Percentiles rank a stretch among this genome's conserved stretches.
phyloP scores from a whole-genome alignment of 371 early-diverging fungal species.

The Parasitella parasitica region DNA sequence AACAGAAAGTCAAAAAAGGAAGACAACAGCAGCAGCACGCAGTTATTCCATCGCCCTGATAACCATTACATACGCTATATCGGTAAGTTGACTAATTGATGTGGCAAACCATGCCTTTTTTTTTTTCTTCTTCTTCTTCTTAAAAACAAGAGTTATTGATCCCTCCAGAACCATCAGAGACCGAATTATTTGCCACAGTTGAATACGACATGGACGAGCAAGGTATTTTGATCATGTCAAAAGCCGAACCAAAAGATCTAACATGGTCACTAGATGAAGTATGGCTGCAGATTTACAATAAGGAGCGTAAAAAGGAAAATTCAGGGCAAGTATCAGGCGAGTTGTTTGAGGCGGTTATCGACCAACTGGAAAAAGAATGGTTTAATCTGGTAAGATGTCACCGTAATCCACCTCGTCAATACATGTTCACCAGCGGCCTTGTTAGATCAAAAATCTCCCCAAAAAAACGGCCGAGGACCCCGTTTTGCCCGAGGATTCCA shows the following conservation, averaged over 20 bases:
- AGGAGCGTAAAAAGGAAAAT: constrained; percentile 57
- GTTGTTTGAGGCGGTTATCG: constrained; percentile 88
- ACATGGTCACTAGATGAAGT: constrained; percentile 44
- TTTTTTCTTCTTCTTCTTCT: too few species aligned
- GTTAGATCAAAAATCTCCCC: constrained; percentile 43
- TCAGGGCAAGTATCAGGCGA: constrained; percentile 54
- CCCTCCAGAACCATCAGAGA: constrained; percentile 75
- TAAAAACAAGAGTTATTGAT: neutral
- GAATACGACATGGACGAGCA: constrained; percentile 99
- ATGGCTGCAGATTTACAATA: constrained; percentile 79
- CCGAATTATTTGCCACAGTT: constrained; percentile 72
- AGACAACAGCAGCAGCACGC: neutral
- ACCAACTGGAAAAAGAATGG: constrained; percentile 96
- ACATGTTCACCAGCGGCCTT: neutral
- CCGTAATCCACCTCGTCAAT: neutral
- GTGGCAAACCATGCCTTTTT: neutral
- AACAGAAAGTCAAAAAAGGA: neutral
- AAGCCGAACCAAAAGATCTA: neutral
- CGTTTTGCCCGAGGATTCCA: constrained; percentile 71
- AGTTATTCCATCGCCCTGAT: constrained; percentile 44
- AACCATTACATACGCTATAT: constrained; percentile 61
- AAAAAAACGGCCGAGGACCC: constrained; percentile 37
- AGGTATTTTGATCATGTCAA: constrained; percentile 49
- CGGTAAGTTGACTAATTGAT: constrained; percentile 23
- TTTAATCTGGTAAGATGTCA: constrained; percentile 72